Evolutionary conservation across 257 asterid species (phyloP).

Genomic region (Cynanchum wilfordii): DNA sequence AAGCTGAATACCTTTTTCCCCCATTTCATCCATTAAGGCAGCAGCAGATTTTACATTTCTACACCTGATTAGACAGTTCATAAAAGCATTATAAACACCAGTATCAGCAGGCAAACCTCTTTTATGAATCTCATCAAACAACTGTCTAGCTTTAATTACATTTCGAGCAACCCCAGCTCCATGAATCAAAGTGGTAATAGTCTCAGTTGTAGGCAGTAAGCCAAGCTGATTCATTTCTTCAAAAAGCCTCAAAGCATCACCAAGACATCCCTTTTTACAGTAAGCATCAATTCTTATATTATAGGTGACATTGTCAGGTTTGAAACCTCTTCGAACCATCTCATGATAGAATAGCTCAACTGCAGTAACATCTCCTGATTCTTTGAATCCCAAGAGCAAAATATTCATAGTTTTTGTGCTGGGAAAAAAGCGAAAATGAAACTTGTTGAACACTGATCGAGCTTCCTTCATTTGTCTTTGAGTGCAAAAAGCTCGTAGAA

Average conservation of each 20-base stretch:
- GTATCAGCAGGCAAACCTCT: conserved; percentile 52
- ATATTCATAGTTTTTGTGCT: conserved; percentile 84
- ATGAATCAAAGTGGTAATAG: conserved; percentile 77
- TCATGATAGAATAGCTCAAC: conserved; percentile 89
- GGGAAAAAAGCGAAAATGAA: conserved; percentile 57
- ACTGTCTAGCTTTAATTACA: conserved; percentile 48
- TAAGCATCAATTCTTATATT: conserved; percentile 67
- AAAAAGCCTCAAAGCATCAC: conserved; percentile 71
- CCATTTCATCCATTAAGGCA: conserved; percentile 67
- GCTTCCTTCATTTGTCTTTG: conserved; percentile 89
- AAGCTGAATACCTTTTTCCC: conserved; percentile 36
- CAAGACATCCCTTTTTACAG: conserved; percentile 66
- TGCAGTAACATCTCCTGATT: conserved; percentile 70
- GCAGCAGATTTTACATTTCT: conserved; percentile 56
- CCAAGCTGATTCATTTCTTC: conserved; percentile 61
- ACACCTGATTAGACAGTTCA: conserved; percentile 59
- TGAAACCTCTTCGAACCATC: conserved; percentile 84
- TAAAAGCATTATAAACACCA: conserved; percentile 70
- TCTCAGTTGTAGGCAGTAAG: conserved; percentile 54
- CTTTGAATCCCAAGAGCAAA: conserved; percentile 84
- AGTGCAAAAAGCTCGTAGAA: conserved; percentile 81
- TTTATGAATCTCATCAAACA: conserved; percentile 44
- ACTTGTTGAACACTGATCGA: conserved; percentile 65
- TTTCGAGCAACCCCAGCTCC: conserved; percentile 88
- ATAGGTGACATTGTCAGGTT: conserved; percentile 55